Evolutionary conservation across 1,139 yeast species (phyloP).

Genomic region (Meyerozyma guilliermondii): DNA sequence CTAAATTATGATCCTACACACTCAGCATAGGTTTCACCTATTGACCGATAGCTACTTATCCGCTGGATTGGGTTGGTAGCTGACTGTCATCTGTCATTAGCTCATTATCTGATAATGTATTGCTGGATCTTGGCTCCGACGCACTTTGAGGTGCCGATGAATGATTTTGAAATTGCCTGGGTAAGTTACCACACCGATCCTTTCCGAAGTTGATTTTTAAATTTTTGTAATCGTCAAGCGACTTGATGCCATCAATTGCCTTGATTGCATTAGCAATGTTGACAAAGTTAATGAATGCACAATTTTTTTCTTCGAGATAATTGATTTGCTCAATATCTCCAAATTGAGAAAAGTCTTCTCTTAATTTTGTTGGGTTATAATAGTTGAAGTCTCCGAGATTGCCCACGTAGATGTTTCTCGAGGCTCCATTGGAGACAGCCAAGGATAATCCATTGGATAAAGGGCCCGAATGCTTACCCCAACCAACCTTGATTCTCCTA

Average conservation of each 20-base stretch:
- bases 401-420: conserved; percentile 88
- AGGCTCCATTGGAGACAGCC: conserved; percentile 93
- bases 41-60: background rate
- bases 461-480: conserved; percentile 96
- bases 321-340: conserved; percentile 84
- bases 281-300: conserved; percentile 78
- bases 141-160: conserved; percentile 10
- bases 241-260: conserved; percentile 61
- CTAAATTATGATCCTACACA: conserved; percentile 8
- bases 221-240: conserved; percentile 33
- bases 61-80: conserved; percentile 2
- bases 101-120: conserved; percentile 25
- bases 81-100: conserved; percentile 19
- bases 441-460: conserved; percentile 72
- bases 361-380: conserved; percentile 53
- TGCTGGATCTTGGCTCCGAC: conserved; percentile 14
- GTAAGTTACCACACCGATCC: conserved; percentile 88
- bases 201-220: conserved; percentile 80
- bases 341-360: conserved; percentile 61
- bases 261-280: conserved; percentile 80
- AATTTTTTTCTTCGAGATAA: conserved; percentile 70
- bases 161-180: conserved; percentile 40
- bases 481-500: conserved; percentile 80
- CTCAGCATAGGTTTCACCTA: background rate
- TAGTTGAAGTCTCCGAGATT: conserved; percentile 43